phyloP scores from a whole-genome alignment of 192 early-diverging fungal species.

The Dimargaris cristalligena region DNA sequence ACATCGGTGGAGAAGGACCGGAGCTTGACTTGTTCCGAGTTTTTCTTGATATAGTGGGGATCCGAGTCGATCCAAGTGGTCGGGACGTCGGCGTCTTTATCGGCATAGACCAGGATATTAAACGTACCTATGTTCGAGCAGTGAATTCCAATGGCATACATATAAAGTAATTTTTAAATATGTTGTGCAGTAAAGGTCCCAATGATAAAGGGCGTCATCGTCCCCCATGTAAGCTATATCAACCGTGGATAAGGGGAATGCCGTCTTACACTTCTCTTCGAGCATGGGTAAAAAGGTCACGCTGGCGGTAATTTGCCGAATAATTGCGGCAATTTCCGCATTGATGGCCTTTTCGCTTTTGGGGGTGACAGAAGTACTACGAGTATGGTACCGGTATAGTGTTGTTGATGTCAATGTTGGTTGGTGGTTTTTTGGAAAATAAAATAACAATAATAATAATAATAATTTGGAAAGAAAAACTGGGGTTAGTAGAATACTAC shows the following conservation, averaged over 20 bases:
- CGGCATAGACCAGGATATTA: constrained; percentile 77
- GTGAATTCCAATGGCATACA: not conserved
- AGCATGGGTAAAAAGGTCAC: constrained; percentile 83
- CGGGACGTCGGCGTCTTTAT: constrained; percentile 71
- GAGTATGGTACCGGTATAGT: too few species aligned
- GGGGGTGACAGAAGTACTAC: not conserved
- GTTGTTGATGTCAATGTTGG: too few species aligned
- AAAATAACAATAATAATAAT: too few species aligned
- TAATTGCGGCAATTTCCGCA: constrained; percentile 69
- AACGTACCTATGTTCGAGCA: constrained; percentile 47
- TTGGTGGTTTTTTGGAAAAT: too few species aligned
- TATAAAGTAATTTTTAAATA: not conserved
- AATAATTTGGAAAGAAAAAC: too few species aligned
- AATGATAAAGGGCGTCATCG: too few species aligned
- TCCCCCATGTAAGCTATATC: too few species aligned
- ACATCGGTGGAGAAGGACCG: constrained; percentile 67
- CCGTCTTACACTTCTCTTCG: constrained; percentile 68
- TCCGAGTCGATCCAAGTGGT: constrained; percentile 73
- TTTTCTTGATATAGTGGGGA: constrained; percentile 53
- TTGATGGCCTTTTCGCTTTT: constrained; percentile 47
- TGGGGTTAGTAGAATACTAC: too few species aligned
- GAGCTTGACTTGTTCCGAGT: constrained; percentile 71
- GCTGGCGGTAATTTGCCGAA: constrained; percentile 80
- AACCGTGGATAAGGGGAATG: too few species aligned
- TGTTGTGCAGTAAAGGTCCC: too few species aligned